Evolutionary conservation across 768 basidiomycete genomes (phyloP).

Genomic region (Tylopilus balloui): DNA sequence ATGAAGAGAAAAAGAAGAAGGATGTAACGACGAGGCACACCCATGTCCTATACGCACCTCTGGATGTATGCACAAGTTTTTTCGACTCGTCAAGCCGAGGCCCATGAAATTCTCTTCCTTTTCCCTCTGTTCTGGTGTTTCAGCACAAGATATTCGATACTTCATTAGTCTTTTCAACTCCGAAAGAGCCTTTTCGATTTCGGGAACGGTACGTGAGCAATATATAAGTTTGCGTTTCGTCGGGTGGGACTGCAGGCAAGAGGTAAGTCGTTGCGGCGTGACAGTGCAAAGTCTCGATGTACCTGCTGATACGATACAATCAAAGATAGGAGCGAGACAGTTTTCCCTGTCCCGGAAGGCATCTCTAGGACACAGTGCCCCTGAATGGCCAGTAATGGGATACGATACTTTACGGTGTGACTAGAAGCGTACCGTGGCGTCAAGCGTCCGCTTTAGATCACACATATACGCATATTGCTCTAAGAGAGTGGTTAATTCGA

Average conservation of each 20-base stretch:
- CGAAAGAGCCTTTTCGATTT: constrained; percentile 96
- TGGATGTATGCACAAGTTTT: constrained; percentile 95
- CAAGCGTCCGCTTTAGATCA: constrained; percentile 93
- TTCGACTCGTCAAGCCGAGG: constrained; percentile 89
- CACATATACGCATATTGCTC: constrained; percentile 99
- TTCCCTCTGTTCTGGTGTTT: constrained; percentile 65
- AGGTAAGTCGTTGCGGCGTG: background rate
- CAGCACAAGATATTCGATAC: constrained; percentile 72
- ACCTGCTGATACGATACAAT: constrained; percentile 98
- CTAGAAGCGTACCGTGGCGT: constrained; percentile 67
- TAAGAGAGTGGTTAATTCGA: constrained; percentile 28
- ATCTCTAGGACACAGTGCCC: constrained; percentile 99
- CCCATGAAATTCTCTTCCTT: constrained; percentile 85
- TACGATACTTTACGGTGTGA: background rate
- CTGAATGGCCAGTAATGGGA: constrained; percentile 38
- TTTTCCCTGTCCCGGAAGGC: constrained; percentile 99
- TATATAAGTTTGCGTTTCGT: constrained; percentile 93
- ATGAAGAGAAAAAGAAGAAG: background rate
- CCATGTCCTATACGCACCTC: constrained; percentile 50
- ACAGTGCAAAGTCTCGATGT: constrained; percentile 22
- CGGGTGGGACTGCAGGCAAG: constrained; percentile 70
- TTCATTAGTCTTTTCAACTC: constrained; percentile 92
- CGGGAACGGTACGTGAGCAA: constrained; percentile 98
- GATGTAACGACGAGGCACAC: background rate
- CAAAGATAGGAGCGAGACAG: constrained; percentile 88